Base-by-base conservation (phyloP, 495 filamentous ascomycete species). In the Trichoderma parareesei region DNA sequence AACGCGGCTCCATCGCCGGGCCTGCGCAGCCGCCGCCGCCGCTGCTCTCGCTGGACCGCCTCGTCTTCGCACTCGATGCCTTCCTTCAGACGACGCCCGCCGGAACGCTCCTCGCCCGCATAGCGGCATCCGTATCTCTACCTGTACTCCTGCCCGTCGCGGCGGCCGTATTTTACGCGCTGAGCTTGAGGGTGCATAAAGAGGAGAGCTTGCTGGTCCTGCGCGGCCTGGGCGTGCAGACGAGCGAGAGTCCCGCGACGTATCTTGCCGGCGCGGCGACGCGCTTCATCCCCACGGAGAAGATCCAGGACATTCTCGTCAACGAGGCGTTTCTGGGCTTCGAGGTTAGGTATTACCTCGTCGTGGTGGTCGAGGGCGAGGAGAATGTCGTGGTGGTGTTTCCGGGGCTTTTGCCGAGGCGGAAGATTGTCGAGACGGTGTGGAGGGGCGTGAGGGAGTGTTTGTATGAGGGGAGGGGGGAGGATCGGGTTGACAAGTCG, bases 241-340 rank as follows among this genome's bases (percentile, higher is more conserved):
- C 91, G 4, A 85, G 84, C 5, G 90, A 88, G 0, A 85, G 83
- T 27, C 86, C 84, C 37, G 71, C 80, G 1, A 86, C 84, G 16
- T 87, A 88, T 65, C 82, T 92, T 14, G 61, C 18, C 3, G 69
- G 73, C 4, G 76, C 83, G n/a, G 80, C 83, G 14, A 92, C 92
- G 63, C 79, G 93, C 65, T 99, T 98, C 72, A 98, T 99, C 40
- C 94, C 95, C 5, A 97, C 94, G 1, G 89, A 86, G 3, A 85
- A 89, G 71, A 95, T 98, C 48, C 88, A 89, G 64, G 94, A 98
- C 76, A 88, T 98, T 65, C 83, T 97, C 64, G 90, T 99, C 57
- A 91, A 97, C 74, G 94, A 99, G 75, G 94, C 93, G 41, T 98
- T 98, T 76, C 85, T 85, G 66, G 93, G 94, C 48, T 95, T 96